phyloP scores from a whole-genome alignment of 2,329 filamentous ascomycete genomes.

The Teratosphaeria viscida region DNA sequence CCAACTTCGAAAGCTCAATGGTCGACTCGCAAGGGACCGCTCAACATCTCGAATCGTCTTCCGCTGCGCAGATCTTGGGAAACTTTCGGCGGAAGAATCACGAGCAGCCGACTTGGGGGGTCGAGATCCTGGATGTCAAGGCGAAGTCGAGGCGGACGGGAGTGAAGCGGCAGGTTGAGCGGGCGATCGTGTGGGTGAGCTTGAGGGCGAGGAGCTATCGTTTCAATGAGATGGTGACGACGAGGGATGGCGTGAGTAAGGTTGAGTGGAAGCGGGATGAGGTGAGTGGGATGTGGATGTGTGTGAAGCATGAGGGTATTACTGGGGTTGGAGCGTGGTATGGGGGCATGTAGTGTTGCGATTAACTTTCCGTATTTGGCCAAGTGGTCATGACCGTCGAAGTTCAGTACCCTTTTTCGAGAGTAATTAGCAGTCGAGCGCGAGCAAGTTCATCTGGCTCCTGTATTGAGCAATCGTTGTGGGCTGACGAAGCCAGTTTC shows the following conservation, averaged over 20 bases:
- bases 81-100: background rate
- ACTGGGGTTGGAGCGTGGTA: background rate
- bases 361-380: no score
- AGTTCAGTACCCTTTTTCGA: no score
- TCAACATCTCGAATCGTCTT: background rate
- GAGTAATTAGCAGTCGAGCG: no score
- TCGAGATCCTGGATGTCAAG: background rate
- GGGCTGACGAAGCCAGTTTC: no score
- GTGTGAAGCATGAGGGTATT: background rate
- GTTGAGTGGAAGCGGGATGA: background rate
- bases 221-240: background rate
- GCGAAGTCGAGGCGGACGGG: background rate
- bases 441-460: no score
- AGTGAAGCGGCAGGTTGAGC: background rate
- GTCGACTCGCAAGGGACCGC: background rate
- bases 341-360: background rate
- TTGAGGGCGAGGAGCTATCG: background rate
- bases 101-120: background rate
- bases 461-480: no score
- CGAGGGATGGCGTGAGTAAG: background rate
- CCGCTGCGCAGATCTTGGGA: background rate
- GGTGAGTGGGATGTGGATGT: background rate
- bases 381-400: no score
- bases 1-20: background rate
- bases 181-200: background rate